Evolutionary conservation across 116 monocot genomes (phyloP).

Genomic region (Iris pallida): DNA sequence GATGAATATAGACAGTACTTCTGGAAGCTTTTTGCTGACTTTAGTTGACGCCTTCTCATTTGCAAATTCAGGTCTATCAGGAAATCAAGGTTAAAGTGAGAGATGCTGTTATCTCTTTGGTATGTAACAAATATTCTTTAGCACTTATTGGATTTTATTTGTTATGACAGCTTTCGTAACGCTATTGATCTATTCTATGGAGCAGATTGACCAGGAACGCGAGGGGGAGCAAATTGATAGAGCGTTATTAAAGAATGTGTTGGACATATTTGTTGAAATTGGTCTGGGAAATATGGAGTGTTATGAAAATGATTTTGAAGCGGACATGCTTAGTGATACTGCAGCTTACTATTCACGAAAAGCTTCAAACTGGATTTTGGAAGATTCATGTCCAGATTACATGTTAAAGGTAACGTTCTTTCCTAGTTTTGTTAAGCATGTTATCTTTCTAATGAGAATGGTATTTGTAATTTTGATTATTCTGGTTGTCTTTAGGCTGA

Average conservation of each 20-base stretch:
- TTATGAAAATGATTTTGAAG: conserved; percentile 87
- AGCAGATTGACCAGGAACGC: conserved; percentile 86
- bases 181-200: background rate
- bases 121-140: conserved; percentile 17
- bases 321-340: conserved; percentile 57
- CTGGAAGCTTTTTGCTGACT: background rate
- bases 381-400: conserved; percentile 84
- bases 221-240: conserved; percentile 94
- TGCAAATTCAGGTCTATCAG: conserved; percentile 45
- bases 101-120: conserved; percentile 77
- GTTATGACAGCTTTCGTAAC: background rate
- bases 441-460: background rate
- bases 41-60: background rate
- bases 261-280: conserved; percentile 95
- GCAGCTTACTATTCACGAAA: conserved; percentile 75
- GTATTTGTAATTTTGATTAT: background rate
- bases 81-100: conserved; percentile 62
- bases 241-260: conserved; percentile 78
- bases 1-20: conserved; percentile 1
- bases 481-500: conserved; percentile 39
- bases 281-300: conserved; percentile 65
- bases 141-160: background rate
- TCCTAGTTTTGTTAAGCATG: background rate
- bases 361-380: conserved; percentile 68
- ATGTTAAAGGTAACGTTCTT: conserved; percentile 57